Evolutionary conservation across 768 basidiomycete genomes (phyloP).

Genomic region (Hypholoma sublateritium): DNA sequence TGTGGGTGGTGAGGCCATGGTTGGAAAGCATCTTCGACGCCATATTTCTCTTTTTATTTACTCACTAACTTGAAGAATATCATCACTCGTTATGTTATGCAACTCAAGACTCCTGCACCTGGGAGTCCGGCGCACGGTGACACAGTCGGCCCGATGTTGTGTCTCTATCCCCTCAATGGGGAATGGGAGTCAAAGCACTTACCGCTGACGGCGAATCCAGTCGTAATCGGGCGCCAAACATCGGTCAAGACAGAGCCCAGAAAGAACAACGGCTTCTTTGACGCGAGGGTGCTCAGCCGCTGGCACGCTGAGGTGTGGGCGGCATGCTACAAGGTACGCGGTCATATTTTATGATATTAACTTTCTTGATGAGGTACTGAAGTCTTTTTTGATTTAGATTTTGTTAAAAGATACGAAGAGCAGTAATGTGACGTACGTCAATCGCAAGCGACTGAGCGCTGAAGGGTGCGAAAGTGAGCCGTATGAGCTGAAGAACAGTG

Average conservation of each 20-base stretch:
- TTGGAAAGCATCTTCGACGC: too few relatives aligned
- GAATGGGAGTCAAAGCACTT: conserved; percentile 95
- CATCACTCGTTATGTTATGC: too few relatives aligned
- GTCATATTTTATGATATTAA: conserved; percentile 40
- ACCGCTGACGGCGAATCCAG: conserved; percentile 65
- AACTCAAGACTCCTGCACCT: too few relatives aligned
- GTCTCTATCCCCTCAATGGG: conserved; percentile 88
- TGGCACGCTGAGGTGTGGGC: conserved; percentile 99
- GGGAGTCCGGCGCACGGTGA: too few relatives aligned
- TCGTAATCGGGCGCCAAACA: conserved; percentile 94
- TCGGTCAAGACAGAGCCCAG: conserved; percentile 92
- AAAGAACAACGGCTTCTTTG: conserved; percentile 95
- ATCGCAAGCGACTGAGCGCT: conserved; percentile 82
- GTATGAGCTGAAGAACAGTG: conserved; percentile 89
- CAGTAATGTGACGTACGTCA: conserved; percentile 96
- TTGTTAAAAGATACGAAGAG: conserved; percentile 97
- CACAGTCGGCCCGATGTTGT: too few relatives aligned
- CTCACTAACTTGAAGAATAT: too few relatives aligned
- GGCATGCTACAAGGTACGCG: conserved; percentile 80
- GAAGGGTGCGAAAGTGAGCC: conserved; percentile 91
- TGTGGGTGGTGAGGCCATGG: too few relatives aligned
- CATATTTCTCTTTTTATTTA: too few relatives aligned
- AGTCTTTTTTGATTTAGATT: conserved; percentile 49
- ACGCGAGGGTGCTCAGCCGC: conserved; percentile 89
- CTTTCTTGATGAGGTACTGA: neutral